Evolutionary conservation across 192 early-diverging fungal genomes (phyloP), one percentile per base, ranked within the genome.

Genomic region (Entomortierella parvispora): DNA sequence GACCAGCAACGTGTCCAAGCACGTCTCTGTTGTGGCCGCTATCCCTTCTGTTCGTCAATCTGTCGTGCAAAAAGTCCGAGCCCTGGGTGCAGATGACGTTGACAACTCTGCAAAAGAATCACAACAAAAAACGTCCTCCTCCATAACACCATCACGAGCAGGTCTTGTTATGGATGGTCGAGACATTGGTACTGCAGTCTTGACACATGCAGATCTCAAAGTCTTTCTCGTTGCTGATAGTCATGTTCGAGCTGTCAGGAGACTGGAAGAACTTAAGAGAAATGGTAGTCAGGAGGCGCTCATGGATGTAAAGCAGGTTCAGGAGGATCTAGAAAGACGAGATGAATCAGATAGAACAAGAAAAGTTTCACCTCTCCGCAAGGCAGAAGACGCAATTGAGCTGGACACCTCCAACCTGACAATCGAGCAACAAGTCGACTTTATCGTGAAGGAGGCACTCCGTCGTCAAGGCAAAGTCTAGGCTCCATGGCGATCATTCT

Each of bases 161-260:
- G 92, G 92, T n/a, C 62, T 93, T 34, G 91, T 95, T 14, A 94
- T 95, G 91, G 93, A 95, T 74, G 93, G 93, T 7, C 75, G 93
- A 1, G 93, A 95, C 71, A 91, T 93, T 55, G 92, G 93, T 10
- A 91, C 92, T 0, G 84, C 87, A 0, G 86, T 95, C 2, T 84
- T 93, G 31, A 92, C 93, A 0, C 69, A 87, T 51, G 93, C 93
- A 0, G 86, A 95, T 40, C 81, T 94, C 8, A 95, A 95, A 53
- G 78, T 95, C 8, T 95, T 89, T 59, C 76, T 95, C 10, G 85
- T 88, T 12, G 92, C 92, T 2, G 84, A 86, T 51, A 80, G 85
- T 25, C 77, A 80, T 46, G 82, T 92, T 1, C 81, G 93, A 2
- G 93, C 93, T 5, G 82, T 87, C 58, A 81, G 93, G 12, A 81